Conservation (phyloP, 768 basidiomycete species). For the Aureoboletus auriporus region DNA sequence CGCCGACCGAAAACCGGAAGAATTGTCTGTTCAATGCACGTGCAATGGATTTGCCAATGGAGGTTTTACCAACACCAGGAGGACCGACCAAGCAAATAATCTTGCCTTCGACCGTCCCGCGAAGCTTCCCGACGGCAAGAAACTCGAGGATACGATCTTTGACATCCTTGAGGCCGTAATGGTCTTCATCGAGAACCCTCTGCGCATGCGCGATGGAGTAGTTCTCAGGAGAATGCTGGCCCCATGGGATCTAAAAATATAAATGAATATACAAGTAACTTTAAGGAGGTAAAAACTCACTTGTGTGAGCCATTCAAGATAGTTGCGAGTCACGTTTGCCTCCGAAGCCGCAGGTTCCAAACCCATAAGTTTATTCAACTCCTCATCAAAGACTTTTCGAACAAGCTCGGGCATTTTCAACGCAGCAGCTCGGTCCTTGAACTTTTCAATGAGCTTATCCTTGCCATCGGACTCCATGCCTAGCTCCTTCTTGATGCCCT, state of each 20-base stretch:
- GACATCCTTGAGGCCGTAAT: slow-evolving; percentile 89
- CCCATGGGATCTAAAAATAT: slow-evolving; percentile 84
- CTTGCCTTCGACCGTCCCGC: slow-evolving; percentile 95
- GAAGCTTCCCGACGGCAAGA: slow-evolving; percentile 90
- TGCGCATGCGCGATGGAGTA: slow-evolving; percentile 82
- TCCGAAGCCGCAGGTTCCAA: slow-evolving; percentile 90
- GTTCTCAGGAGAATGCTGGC: slow-evolving; percentile 89
- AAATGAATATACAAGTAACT: slow-evolving; percentile 1
- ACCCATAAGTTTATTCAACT: slow-evolving; percentile 83
- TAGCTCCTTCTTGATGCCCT: slow-evolving; percentile 93
- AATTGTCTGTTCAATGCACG: slow-evolving; percentile 88
- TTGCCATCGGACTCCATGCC: slow-evolving; percentile 95
- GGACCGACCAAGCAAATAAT: slow-evolving; percentile 96
- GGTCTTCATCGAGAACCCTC: slow-evolving; percentile 87
- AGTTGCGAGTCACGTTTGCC: slow-evolving; percentile 92
- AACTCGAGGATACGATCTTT: slow-evolving; percentile 95
- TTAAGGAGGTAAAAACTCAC: slow-evolving; percentile 30
- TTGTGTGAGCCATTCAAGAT: slow-evolving; percentile 90
- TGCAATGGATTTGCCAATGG: slow-evolving; percentile 92
- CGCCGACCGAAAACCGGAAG: slow-evolving; percentile 96
- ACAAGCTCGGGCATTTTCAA: slow-evolving; percentile 90
- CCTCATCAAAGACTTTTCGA: slow-evolving; percentile 94
- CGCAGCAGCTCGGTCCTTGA: slow-evolving; percentile 75
- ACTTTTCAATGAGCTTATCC: slow-evolving; percentile 90
- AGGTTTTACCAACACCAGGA: slow-evolving; percentile 97